Percentiles rank a stretch among this genome's conserved stretches.
These are phyloP conservation scores for Geopyxis carbonaria DNA, from an alignment of 495 filamentous ascomycete genomes.

Conservation along the genomic window DNA sequence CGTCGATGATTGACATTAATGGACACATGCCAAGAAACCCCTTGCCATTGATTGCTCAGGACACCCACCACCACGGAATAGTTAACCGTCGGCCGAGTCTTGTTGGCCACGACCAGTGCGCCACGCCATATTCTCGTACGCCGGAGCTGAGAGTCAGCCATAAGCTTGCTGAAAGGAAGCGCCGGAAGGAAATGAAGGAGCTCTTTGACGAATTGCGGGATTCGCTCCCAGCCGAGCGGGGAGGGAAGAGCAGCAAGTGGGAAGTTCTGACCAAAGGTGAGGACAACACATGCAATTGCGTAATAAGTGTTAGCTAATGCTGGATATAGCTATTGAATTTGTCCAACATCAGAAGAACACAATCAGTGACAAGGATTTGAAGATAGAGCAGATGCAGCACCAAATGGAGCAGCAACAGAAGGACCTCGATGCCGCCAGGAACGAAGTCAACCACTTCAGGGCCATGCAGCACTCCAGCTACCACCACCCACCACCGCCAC, in stretches of 20 bases:
- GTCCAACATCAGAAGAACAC: slow-evolving; percentile 14
- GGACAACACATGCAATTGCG: slow-evolving; percentile 8
- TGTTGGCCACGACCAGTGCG: background rate
- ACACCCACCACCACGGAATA: slow-evolving; percentile 1
- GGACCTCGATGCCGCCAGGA: slow-evolving; percentile 18
- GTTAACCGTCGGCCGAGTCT: slow-evolving; percentile 2
- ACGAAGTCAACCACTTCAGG: slow-evolving; percentile 16
- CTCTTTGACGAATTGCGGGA: slow-evolving; percentile 75
- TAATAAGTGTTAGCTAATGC: slow-evolving; percentile 9
- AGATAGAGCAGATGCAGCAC: slow-evolving; percentile 16
- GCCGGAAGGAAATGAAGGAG: slow-evolving; percentile 95
- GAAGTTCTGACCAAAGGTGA: slow-evolving; percentile 91
- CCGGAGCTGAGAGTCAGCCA: slow-evolving; percentile 90
- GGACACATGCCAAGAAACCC: background rate
- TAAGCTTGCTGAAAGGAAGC: slow-evolving; percentile 89
- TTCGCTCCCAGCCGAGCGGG: slow-evolving; percentile 68
- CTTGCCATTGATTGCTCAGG: background rate
- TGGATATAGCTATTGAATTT: slow-evolving; percentile 20
- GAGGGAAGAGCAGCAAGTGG: slow-evolving; percentile 96
- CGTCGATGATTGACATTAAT: slow-evolving; percentile 2
- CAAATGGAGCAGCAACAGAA: slow-evolving; percentile 16
- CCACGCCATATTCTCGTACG: slow-evolving; percentile 69
- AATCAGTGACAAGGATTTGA: background rate
- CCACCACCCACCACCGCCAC: slow-evolving; percentile 17
- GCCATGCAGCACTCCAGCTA: slow-evolving; percentile 11